Base-by-base conservation (phyloP, 2,329 filamentous ascomycete species). In the Monosporascus sp. region DNA sequence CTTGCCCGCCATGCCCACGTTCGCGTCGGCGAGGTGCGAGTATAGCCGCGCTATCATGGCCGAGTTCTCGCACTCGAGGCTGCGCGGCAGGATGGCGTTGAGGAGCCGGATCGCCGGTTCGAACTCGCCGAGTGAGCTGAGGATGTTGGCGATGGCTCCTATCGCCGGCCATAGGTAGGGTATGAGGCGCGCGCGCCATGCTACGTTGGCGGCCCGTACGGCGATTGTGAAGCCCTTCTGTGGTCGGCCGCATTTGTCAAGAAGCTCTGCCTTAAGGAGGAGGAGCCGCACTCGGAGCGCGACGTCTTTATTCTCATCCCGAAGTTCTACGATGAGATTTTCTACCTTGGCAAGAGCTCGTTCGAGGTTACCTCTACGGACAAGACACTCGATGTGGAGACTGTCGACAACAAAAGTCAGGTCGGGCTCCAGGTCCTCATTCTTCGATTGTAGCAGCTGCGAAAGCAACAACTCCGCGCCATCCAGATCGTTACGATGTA, bases 221-320 rank as follows among this genome's bases (percentile, higher is more conserved):
- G 85, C 85, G 5, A 92, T 78, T 2, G 88, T 90, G 67, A 96
- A 91, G 0, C 84, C 90, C 55, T 87, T 83, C 61, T 90, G 82
- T 0, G 90, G 81, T 3, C 86, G 82, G 2, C 86, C 87, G 44
- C 82, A 83, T 59, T 79, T 81, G 52, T 84, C 81, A 52, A 91
- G 84, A 3, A 96, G 77, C 5, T 82, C 77, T 1, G 85, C 86
- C 67, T 96, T 95, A 48, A 86, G 71, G 3, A 90, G 78, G 16
- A 96, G 79, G 0, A 95, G 77, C 27, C 84, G 82, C 48, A 94
- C 76, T 37, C 87, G 85, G 24, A 89, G 78, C 5, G 84, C 77
- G 31, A 93, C 66, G 56, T 82, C 79, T 38, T 71, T 73, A 59
- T 75, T 74, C 48, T 77, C 73, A 3, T 79, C 73, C 6, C 71